These are phyloP conservation scores for Schwanniomyces polymorphus DNA, from an alignment of 805 yeast species.

Conservation along the genomic window DNA sequence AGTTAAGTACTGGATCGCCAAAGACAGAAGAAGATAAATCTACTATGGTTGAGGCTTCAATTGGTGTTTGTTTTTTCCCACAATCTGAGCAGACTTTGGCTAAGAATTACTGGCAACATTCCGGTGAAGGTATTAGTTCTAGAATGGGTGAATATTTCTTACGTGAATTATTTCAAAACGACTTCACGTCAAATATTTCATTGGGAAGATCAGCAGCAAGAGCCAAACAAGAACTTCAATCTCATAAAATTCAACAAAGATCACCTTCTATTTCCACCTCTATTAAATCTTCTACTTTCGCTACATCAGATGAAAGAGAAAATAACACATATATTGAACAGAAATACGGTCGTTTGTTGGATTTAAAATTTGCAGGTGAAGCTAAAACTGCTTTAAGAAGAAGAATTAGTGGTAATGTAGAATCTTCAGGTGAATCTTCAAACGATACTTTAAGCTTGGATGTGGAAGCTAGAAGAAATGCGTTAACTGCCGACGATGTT, in stretches of 20 bases:
- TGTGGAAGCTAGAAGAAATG: constrained; percentile 30
- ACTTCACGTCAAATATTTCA: constrained; percentile 1
- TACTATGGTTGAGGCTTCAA: constrained; percentile 61
- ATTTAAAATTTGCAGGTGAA: constrained; percentile 68
- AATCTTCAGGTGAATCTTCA: constrained; percentile 25
- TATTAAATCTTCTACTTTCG: constrained; percentile 17
- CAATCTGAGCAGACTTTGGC: constrained; percentile 58
- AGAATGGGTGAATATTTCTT: constrained; percentile 83
- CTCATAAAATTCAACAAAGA: constrained; percentile 27
- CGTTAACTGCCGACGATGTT: constrained; percentile 62
- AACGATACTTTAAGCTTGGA: constrained; percentile 9
- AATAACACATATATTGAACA: constrained; percentile 75
- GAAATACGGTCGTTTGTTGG: constrained; percentile 86
- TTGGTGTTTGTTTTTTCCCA: constrained; percentile 81
- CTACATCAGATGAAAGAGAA: constrained; percentile 44
- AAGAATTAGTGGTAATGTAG: constrained; percentile 71
- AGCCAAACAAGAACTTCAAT: constrained; percentile 36
- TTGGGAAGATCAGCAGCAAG: constrained; percentile 3
- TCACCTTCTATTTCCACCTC: constrained; percentile 33
- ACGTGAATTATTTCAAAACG: constrained; percentile 49
- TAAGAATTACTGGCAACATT: constrained; percentile 92
- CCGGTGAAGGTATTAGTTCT: constrained; percentile 96
- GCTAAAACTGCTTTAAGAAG: constrained; percentile 75
- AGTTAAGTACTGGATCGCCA: constrained; percentile 72
- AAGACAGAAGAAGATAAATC: constrained; percentile 56